phyloP scores from a whole-genome alignment of 148 eudicot genomes.

The Rhododendron molle region DNA sequence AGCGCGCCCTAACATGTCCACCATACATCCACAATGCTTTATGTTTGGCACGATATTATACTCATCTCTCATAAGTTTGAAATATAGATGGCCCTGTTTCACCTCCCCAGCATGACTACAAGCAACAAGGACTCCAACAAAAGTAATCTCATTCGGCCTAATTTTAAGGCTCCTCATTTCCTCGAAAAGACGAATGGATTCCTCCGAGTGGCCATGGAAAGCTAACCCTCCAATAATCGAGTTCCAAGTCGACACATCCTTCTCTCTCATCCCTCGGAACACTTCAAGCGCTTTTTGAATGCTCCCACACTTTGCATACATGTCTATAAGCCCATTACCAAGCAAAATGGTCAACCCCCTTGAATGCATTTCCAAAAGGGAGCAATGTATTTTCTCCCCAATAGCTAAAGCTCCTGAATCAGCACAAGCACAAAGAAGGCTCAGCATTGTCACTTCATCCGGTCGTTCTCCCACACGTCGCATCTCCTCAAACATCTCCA shows the following conservation, averaged over 20 bases:
- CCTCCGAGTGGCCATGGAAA: slow-evolving; percentile 43
- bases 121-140: slow-evolving; percentile 47
- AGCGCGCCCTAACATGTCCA: slow-evolving; percentile 52
- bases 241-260: slow-evolving; percentile 49
- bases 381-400: slow-evolving; percentile 47
- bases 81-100: slow-evolving; percentile 41
- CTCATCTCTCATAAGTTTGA: slow-evolving; percentile 33
- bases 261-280: slow-evolving; percentile 40
- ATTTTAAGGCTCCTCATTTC: slow-evolving; percentile 37
- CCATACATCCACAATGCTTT: slow-evolving; percentile 60
- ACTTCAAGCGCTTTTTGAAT: slow-evolving; percentile 40
- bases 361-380: slow-evolving; percentile 28
- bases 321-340: slow-evolving; percentile 59
- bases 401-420: slow-evolving; percentile 45
- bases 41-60: slow-evolving; percentile 43
- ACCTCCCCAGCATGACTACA: slow-evolving; percentile 58
- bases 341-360: slow-evolving; percentile 30
- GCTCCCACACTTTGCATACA: slow-evolving; percentile 68
- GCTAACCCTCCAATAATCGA: slow-evolving; percentile 46
- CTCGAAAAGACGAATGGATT: slow-evolving; percentile 35
- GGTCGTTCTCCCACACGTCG: slow-evolving; percentile 32
- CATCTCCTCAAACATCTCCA: slow-evolving; percentile 55
- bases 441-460: slow-evolving; percentile 62
- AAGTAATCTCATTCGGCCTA: slow-evolving; percentile 45
- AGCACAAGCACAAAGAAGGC: slow-evolving; percentile 56